These are phyloP conservation scores for Yamadazyma atmosphaerica DNA, from an alignment of 1,139 yeast genomes.

Conservation along the genomic window DNA sequence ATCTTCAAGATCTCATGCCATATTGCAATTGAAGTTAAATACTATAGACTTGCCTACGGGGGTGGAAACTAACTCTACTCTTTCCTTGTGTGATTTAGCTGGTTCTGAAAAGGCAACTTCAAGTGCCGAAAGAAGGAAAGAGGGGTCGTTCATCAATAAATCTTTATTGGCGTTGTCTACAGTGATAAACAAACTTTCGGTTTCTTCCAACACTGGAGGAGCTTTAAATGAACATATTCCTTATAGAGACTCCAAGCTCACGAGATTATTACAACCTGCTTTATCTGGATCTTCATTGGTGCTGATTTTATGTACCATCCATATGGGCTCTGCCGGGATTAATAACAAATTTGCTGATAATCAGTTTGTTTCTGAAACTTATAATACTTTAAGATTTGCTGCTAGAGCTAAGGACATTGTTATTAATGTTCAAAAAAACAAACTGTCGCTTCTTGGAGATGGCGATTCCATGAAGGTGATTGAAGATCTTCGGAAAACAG, in stretches of 20 bases:
- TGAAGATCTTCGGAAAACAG: conserved; percentile 45
- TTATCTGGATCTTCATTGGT: conserved; percentile 84
- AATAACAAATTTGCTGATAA: conserved; percentile 23
- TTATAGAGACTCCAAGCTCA: conserved; percentile 87
- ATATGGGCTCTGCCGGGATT: conserved; percentile 44
- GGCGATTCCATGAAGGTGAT: conserved; percentile 47
- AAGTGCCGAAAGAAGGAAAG: conserved; percentile 80
- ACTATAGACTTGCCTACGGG: conserved; percentile 41
- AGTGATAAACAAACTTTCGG: conserved; percentile 76
- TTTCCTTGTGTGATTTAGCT: conserved; percentile 91
- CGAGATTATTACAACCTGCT: conserved; percentile 87
- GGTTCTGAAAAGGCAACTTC: conserved; percentile 92
- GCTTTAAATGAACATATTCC: conserved; percentile 65
- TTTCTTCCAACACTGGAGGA: conserved; percentile 24
- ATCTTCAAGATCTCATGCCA: conserved; percentile 91
- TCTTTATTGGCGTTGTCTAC: conserved; percentile 87
- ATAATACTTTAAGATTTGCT: conserved; percentile 87
- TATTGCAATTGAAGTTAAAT: conserved; percentile 67
- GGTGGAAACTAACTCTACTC: conserved; percentile 55
- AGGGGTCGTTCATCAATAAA: conserved; percentile 89
- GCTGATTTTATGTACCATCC: conserved; percentile 85
- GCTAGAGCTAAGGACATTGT: conserved; percentile 88
- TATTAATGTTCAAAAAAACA: conserved; percentile 63
- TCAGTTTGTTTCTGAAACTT: conserved; percentile 69
- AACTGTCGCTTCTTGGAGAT: conserved; percentile 27